Percentiles rank a stretch among this genome's conserved stretches.
Evolutionary conservation across 2,329 filamentous ascomycete genomes (phyloP).

Genomic region (Beauveria sp.): DNA sequence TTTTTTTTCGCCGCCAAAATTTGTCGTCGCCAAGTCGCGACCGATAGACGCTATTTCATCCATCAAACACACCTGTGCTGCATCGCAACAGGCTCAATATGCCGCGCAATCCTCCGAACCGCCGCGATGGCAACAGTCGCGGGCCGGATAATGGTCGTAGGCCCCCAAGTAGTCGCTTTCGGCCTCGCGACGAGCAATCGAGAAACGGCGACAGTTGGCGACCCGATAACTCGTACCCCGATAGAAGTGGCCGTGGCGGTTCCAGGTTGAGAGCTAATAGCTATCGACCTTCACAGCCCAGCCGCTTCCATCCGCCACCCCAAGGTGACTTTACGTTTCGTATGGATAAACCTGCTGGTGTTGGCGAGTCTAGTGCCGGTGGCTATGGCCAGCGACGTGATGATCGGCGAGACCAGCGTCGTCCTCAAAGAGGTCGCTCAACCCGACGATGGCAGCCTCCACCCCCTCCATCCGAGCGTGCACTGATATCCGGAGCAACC

Average conservation of each 20-base stretch:
- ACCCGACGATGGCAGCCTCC: constrained; percentile 27
- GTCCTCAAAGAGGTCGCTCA: constrained; percentile 21
- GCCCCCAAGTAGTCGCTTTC: constrained; percentile 1
- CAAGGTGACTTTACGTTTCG: constrained; percentile 50
- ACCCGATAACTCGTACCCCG: constrained; percentile 4
- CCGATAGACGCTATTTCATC: not conserved
- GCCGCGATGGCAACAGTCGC: constrained; percentile 4
- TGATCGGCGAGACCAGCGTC: constrained; percentile 17
- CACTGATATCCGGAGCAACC: constrained; percentile 38
- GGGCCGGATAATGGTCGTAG: not conserved
- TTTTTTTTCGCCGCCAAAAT: constrained; percentile 4
- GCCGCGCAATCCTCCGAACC: constrained; percentile 6
- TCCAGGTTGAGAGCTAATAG: not conserved
- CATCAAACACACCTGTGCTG: not conserved
- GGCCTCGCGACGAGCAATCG: not conserved
- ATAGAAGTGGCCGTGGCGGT: constrained; percentile 1
- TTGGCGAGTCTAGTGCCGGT: constrained; percentile 27
- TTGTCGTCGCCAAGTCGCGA: not conserved
- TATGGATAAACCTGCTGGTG: constrained; percentile 42
- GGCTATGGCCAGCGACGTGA: constrained; percentile 14
- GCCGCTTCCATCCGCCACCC: constrained; percentile 23
- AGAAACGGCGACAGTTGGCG: constrained; percentile 11
- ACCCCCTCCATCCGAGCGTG: constrained; percentile 39
- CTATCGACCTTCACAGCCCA: constrained; percentile 16
- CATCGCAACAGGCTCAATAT: not conserved